These are phyloP conservation scores for Solanum pennellii DNA, from an alignment of 257 asterid species.

Conservation along the genomic window DNA sequence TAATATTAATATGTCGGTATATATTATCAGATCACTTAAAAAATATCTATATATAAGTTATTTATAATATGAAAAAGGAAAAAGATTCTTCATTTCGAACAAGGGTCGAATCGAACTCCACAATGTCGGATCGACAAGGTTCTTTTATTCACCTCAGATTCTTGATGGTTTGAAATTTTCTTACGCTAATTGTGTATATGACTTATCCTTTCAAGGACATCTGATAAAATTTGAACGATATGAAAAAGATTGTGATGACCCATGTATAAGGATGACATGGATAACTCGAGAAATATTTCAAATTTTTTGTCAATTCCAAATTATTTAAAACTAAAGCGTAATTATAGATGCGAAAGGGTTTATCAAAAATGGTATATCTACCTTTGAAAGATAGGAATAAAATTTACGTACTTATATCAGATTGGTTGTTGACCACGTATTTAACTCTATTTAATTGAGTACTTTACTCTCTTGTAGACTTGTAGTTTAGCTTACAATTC, in stretches of 20 bases:
- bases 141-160: not conserved
- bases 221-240: not conserved
- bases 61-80: not conserved
- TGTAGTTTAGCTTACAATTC: constrained; percentile 13
- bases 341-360: not conserved
- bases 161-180: not conserved
- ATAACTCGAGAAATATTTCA: not conserved
- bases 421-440: not conserved
- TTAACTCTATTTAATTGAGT: not conserved
- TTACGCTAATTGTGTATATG: not conserved
- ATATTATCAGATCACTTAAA: not conserved
- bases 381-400: no score
- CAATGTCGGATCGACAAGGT: not conserved
- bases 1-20: not conserved
- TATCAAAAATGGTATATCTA: not conserved
- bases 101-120: no score
- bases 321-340: not conserved
- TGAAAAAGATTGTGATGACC: not conserved
- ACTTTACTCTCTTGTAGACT: not conserved
- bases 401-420: no score
- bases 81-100: not conserved
- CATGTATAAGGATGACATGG: not conserved
- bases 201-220: not conserved
- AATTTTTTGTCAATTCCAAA: not conserved
- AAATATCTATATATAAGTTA: not conserved